These are phyloP conservation scores for Pseudocercospora fijiensis DNA, from an alignment of 2,329 filamentous ascomycete genomes.

Conservation along the genomic window DNA sequence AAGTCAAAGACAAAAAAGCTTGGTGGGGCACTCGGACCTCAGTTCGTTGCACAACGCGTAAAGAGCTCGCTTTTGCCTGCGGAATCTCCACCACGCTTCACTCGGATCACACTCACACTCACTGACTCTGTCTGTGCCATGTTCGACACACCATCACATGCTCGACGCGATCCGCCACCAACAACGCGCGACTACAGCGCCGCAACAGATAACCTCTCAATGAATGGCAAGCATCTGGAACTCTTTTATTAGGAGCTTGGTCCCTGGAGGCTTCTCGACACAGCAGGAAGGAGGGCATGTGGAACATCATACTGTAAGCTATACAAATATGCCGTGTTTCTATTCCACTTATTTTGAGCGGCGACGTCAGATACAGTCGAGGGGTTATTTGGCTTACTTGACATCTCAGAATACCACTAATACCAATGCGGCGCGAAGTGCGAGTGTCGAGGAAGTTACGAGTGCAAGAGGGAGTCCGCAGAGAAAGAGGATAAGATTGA, in stretches of 20 bases:
- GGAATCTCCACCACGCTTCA: not conserved
- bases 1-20: not conserved
- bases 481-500: not conserved
- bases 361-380: not conserved
- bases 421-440: not conserved
- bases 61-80: not conserved
- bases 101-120: not conserved
- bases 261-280: not conserved
- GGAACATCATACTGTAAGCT: not conserved
- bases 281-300: not conserved
- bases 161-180: not conserved
- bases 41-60: slow-evolving; percentile 1
- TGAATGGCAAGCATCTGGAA: not conserved
- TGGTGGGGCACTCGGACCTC: slow-evolving; percentile 9
- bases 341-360: not conserved
- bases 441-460: slow-evolving; percentile 1
- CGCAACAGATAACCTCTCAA: not conserved
- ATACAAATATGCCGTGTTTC: not conserved
- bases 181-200: not conserved
- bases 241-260: not conserved
- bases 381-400: slow-evolving; percentile 1
- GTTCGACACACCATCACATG: not conserved
- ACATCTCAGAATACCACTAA: not conserved
- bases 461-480: not conserved
- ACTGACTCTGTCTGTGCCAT: not conserved